These are phyloP conservation scores for Nakaseomyces bracarensis DNA, from an alignment of 1,139 yeast species.

Conservation along the genomic window DNA sequence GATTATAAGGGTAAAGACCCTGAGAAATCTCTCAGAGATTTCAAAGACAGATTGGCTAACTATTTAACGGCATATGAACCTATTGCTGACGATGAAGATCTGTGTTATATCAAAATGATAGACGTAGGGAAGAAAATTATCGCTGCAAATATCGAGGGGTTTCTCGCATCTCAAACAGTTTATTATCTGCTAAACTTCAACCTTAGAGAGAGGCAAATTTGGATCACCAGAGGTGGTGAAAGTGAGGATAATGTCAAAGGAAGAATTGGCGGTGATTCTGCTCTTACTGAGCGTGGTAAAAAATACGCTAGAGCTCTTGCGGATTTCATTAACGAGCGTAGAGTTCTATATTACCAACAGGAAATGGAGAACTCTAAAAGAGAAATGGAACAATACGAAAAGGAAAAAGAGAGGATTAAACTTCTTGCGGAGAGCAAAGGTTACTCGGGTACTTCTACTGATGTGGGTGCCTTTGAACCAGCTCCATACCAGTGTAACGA, in stretches of 20 bases:
- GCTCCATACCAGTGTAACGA: slow-evolving; percentile 33
- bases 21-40: slow-evolving; percentile 68
- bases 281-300: slow-evolving; percentile 67
- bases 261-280: slow-evolving; percentile 87
- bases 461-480: slow-evolving; percentile 9
- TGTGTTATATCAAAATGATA: slow-evolving; percentile 90
- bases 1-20: slow-evolving; percentile 87
- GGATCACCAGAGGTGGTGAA: slow-evolving; percentile 96
- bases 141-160: slow-evolving; percentile 85
- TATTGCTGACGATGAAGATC: slow-evolving; percentile 67
- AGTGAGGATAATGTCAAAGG: slow-evolving; percentile 77
- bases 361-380: slow-evolving; percentile 45
- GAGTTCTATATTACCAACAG: slow-evolving; percentile 56
- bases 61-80: slow-evolving; percentile 89
- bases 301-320: slow-evolving; percentile 66
- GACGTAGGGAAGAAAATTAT: slow-evolving; percentile 93
- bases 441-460: slow-evolving; percentile 21
- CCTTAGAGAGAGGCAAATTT: slow-evolving; percentile 80
- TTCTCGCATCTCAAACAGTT: slow-evolving; percentile 86
- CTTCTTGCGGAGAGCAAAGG: slow-evolving; percentile 13
- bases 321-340: slow-evolving; percentile 64
- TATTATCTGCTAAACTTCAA: slow-evolving; percentile 86
- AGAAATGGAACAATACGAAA: slow-evolving; percentile 18
- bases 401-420: neutral
- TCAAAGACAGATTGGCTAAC: slow-evolving; percentile 69